Percentiles rank a stretch among this genome's conserved stretches.
Evolutionary conservation across 441 rosid species (phyloP).

Genomic region (Syzygium malaccense): DNA sequence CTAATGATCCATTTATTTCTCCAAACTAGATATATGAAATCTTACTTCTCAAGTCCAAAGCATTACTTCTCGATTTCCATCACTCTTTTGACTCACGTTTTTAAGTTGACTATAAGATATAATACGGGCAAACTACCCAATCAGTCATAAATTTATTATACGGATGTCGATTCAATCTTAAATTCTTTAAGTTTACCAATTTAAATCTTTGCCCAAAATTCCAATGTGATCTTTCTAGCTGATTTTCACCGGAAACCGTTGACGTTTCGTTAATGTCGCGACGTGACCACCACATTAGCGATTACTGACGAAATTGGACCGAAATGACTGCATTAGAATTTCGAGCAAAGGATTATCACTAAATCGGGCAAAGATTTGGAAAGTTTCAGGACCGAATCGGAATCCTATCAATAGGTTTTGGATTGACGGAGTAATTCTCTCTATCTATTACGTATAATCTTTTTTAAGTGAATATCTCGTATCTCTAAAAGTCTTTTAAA

Average conservation of each 20-base stretch:
- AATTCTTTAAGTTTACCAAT: neutral
- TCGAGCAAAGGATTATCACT: neutral
- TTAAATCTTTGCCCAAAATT: fast-evolving
- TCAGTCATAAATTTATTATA: neutral
- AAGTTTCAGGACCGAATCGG: neutral
- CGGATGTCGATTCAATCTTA: neutral
- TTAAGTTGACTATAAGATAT: no score
- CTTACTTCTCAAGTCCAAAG: neutral
- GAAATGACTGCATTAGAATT: neutral
- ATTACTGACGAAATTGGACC: neutral
- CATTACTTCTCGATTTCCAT: neutral
- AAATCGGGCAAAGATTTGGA: neutral
- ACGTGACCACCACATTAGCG: fast-evolving
- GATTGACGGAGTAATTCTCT: fast-evolving
- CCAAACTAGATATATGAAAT: neutral
- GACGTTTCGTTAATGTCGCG: neutral
- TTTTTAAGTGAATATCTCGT: fast-evolving
- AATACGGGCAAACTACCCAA: no score
- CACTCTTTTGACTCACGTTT: no score
- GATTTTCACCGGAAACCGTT: fast-evolving
- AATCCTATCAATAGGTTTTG: fast-evolving
- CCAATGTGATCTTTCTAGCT: fast-evolving
- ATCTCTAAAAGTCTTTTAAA: neutral
- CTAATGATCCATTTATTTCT: neutral
- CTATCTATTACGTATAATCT: neutral